Base-by-base conservation (phyloP, 2,329 filamentous ascomycete species). In the Penicillium sp. region DNA sequence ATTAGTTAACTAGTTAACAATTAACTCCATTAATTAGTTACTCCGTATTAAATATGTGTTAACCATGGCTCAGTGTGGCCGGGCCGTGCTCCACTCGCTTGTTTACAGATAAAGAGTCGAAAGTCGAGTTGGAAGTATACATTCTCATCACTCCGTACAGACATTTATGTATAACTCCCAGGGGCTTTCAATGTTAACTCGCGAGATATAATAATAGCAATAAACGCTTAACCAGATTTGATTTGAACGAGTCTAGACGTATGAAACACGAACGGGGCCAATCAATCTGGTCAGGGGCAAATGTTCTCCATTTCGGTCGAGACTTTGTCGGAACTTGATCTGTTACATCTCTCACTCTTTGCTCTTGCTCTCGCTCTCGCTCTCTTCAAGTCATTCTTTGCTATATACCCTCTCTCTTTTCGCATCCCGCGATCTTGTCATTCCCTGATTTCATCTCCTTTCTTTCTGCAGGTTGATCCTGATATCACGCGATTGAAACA, bases 391-490 rank as follows among this genome's bases (percentile, higher is more conserved):
- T 37, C 32, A 9, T 35, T 35, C 32, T 37, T 37, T 37, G 33
- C 33, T 23, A 5, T 37, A 37, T 18, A 40, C 45, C 35, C 25
- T 39, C 33, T 37, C 25, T 45, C 28, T 46, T 6, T 40, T 42
- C 39, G n/a, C 38, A 23, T 37, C n/a, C 46, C 44, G 27, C 27
- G 27, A 28, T 28, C 27, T 28, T 13, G n/a, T 43, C 47, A 6
- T 37, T 46, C 31, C 32, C 10, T 42, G 38, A 25, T 24, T 50
- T 44, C 13, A 33, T 48, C 42, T 41, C 25, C 28, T 25, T 37
- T 48, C 18, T 24, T 27, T 28, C 38, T 24, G 39, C 55, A 52
- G 59, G 59, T 61, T 61, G 59, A 61, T 43, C 57, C 59, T 57
- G 57, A 29, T 38, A 44, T 43, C 33, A 45, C 31, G 24, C 40